A percentile compares a stretch with the other conserved stretches of the same genome.
These are phyloP conservation scores for Diplosphaera chodatii DNA, from an alignment of 139 green algal species.

Conservation along the genomic window DNA sequence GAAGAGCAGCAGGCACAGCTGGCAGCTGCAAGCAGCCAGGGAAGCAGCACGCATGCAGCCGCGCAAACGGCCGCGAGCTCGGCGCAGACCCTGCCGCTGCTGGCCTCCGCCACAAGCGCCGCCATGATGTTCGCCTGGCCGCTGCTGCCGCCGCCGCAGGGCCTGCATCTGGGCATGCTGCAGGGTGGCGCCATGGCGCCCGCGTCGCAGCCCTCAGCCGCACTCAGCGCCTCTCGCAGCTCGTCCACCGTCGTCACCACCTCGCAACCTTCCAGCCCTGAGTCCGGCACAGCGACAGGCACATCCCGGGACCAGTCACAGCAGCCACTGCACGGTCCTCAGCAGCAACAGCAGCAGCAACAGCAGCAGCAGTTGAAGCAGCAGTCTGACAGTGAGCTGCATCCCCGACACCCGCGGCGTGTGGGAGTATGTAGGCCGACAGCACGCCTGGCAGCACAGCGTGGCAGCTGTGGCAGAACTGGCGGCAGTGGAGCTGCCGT, in stretches of 20 bases:
- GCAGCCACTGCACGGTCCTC: not conserved
- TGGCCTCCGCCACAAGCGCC: not conserved
- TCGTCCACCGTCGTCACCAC: no score
- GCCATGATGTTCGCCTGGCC: not conserved
- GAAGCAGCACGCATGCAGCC: no score
- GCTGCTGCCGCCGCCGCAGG: conserved; percentile 3
- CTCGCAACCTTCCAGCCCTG: no score
- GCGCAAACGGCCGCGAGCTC: not conserved
- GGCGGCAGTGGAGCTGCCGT: not conserved
- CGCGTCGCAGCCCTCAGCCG: no score
- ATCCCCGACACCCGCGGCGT: not conserved
- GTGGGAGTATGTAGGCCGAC: conserved; percentile 3
- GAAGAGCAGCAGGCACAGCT: conserved; percentile 24
- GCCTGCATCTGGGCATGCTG: not conserved
- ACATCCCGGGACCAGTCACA: not conserved
- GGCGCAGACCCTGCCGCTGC: no score
- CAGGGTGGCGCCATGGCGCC: not conserved
- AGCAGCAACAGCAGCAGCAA: conserved; percentile 3
- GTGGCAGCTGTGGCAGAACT: not conserved
- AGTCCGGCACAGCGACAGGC: not conserved
- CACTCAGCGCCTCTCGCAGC: no score
- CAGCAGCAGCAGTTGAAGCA: conserved; percentile 7
- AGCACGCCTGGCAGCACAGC: not conserved
- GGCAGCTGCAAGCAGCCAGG: not conserved
- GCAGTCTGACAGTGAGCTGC: conserved; percentile 2